Evolutionary conservation across 768 basidiomycete genomes (phyloP).

Genomic region (Boletus sensibilis): DNA sequence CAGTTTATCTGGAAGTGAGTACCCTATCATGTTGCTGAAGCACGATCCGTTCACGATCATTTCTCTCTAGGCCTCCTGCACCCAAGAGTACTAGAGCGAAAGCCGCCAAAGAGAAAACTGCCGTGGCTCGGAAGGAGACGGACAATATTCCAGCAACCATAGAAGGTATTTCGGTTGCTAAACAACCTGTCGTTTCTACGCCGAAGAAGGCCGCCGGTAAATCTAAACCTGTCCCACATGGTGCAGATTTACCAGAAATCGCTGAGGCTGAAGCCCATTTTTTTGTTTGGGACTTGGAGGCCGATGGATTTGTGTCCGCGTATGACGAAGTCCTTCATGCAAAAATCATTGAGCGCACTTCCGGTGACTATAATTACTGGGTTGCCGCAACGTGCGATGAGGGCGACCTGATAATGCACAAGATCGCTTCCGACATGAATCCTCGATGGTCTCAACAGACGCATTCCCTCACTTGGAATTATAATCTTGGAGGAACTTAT

Average conservation of each 20-base stretch:
- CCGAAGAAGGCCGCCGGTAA: constrained; percentile 15
- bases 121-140: constrained; percentile 5
- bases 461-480: constrained; percentile 87
- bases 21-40: not conserved
- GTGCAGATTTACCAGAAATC: constrained; percentile 25
- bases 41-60: not conserved
- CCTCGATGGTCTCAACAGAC: constrained; percentile 61
- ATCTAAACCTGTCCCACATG: constrained; percentile 18
- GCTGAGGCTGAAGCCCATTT: constrained; percentile 52
- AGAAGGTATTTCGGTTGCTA: constrained; percentile 2
- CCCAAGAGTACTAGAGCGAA: constrained; percentile 21
- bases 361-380: constrained; percentile 54
- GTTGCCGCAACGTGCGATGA: constrained; percentile 52
- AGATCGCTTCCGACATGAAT: constrained; percentile 67
- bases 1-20: constrained; percentile 83
- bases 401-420: constrained; percentile 57
- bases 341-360: constrained; percentile 48
- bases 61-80: constrained; percentile 23
- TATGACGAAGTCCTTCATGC: constrained; percentile 55
- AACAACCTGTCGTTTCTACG: constrained; percentile 13
- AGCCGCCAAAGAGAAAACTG: constrained; percentile 13
- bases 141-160: constrained; percentile 1
- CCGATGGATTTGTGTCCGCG: constrained; percentile 43
- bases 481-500: constrained; percentile 53
- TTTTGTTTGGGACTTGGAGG: constrained; percentile 58